Percentiles rank a stretch among this genome's conserved stretches.
phyloP scores from a whole-genome alignment of 1,139 yeast genomes.

The Pichia inconspicua region DNA sequence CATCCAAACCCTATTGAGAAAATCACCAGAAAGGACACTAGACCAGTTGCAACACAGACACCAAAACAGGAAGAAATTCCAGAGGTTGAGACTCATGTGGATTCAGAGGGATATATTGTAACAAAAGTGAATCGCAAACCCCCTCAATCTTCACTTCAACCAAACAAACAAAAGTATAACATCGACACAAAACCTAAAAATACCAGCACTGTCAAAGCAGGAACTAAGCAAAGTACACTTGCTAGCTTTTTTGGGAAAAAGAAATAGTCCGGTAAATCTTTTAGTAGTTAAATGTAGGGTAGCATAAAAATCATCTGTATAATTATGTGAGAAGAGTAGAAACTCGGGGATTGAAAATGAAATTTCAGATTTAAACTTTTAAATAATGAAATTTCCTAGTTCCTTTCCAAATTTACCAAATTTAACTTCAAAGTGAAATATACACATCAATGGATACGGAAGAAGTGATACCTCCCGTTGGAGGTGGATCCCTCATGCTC shows the following conservation, averaged over 20 bases:
- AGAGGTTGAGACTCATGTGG: conserved; percentile 12
- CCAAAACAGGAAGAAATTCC: not conserved
- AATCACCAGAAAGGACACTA: not conserved
- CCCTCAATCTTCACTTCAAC: not conserved
- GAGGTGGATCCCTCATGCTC: conserved; percentile 50
- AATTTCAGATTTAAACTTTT: no score
- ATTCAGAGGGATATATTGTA: conserved; percentile 13
- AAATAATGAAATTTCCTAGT: no score
- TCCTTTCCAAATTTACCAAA: no score
- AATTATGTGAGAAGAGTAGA: no score
- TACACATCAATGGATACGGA: not conserved
- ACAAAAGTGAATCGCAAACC: conserved; percentile 7
- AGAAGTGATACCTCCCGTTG: conserved; percentile 23
- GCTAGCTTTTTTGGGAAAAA: conserved; percentile 28
- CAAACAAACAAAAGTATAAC: conserved; percentile 1
- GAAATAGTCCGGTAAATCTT: conserved; percentile 1
- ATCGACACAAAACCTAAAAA: conserved; percentile 8
- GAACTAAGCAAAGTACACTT: conserved; percentile 24
- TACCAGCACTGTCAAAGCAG: conserved; percentile 6
- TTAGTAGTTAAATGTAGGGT: no score
- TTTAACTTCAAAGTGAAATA: no score
- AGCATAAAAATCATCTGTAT: no score
- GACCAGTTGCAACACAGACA: not conserved
- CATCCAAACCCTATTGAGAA: not conserved
- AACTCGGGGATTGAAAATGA: no score